Conservation (phyloP, 2,329 filamentous ascomycete species). For the Clonostachys sp. region DNA sequence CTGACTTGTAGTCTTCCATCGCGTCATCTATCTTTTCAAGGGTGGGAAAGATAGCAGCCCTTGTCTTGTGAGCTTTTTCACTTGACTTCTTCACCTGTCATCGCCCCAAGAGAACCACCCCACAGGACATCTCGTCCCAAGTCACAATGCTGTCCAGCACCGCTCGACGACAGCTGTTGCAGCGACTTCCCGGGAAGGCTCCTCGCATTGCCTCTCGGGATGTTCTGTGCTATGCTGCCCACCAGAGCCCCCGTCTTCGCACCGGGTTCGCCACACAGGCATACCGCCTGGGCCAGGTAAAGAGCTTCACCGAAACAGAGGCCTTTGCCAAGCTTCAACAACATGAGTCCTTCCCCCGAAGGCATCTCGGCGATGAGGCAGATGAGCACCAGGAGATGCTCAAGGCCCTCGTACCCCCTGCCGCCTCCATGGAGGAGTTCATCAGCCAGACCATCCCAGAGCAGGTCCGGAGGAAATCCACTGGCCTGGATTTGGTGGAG, state of each 20-base stretch:
- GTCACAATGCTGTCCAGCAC: too few species aligned
- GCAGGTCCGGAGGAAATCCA: constrained; percentile 46
- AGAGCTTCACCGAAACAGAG: not conserved
- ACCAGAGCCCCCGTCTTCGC: not conserved
- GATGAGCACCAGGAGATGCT: constrained; percentile 73
- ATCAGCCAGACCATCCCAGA: constrained; percentile 76
- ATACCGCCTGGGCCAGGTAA: not conserved
- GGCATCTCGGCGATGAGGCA: constrained; percentile 80
- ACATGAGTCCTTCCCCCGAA: constrained; percentile 57
- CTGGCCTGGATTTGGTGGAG: constrained; percentile 6
- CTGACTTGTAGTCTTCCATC: too few species aligned
- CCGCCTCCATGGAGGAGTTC: constrained; percentile 72
- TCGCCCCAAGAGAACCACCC: too few species aligned
- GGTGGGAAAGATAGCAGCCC: too few species aligned
- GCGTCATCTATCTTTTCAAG: too few species aligned
- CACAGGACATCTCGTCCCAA: too few species aligned
- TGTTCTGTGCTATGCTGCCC: too few species aligned
- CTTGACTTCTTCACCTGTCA: too few species aligned
- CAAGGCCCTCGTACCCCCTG: constrained; percentile 70
- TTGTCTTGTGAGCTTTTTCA: too few species aligned
- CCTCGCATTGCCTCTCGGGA: not conserved
- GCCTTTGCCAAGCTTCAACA: constrained; percentile 3
- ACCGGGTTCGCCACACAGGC: not conserved
- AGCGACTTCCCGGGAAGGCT: too few species aligned
- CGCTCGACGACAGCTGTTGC: too few species aligned